Percentiles rank a stretch among this genome's conserved stretches.
Conservation (phyloP, 345 rosid genomes). For the Lepidium sativum region DNA sequence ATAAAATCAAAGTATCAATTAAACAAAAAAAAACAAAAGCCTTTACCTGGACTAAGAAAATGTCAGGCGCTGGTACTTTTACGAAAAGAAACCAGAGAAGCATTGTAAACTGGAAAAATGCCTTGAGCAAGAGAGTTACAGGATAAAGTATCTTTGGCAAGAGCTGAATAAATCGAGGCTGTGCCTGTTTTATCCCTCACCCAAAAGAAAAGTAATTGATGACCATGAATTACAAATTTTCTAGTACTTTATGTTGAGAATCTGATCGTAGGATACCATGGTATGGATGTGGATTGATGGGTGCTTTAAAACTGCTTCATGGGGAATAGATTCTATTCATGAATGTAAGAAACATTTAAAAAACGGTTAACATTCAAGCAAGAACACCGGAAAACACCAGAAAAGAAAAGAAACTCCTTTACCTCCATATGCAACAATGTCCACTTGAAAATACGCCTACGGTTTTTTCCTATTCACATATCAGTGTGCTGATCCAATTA, state of each 20-base stretch:
- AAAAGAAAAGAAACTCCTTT: conserved; percentile 8
- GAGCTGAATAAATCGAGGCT: conserved; percentile 39
- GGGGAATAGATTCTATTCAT: conserved; percentile 73
- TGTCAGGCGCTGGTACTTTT: conserved; percentile 64
- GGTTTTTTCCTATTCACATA: conserved; percentile 1
- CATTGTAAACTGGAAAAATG: conserved; percentile 61
- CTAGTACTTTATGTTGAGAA: background rate
- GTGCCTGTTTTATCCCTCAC: conserved; percentile 37
- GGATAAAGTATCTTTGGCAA: conserved; percentile 58
- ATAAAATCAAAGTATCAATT: background rate
- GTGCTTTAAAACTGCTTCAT: conserved; percentile 53
- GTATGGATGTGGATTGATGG: conserved; percentile 72
- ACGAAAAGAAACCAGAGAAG: conserved; percentile 87
- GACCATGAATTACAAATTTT: background rate
- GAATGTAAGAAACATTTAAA: background rate
- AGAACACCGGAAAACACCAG: background rate
- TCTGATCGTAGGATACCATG: conserved; percentile 41
- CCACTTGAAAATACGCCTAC: conserved; percentile 80
- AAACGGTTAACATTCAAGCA: background rate
- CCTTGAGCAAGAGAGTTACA: conserved; percentile 64
- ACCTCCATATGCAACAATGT: conserved; percentile 95
- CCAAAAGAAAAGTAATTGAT: background rate
- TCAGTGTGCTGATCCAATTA: background rate
- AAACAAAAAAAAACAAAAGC: background rate
- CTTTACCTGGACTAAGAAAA: conserved; percentile 82